Evolutionary conservation across 1,284 basidiomycete genomes (phyloP), one percentile per base, ranked within the genome.

Genomic region (Ceratobasidium sp.): DNA sequence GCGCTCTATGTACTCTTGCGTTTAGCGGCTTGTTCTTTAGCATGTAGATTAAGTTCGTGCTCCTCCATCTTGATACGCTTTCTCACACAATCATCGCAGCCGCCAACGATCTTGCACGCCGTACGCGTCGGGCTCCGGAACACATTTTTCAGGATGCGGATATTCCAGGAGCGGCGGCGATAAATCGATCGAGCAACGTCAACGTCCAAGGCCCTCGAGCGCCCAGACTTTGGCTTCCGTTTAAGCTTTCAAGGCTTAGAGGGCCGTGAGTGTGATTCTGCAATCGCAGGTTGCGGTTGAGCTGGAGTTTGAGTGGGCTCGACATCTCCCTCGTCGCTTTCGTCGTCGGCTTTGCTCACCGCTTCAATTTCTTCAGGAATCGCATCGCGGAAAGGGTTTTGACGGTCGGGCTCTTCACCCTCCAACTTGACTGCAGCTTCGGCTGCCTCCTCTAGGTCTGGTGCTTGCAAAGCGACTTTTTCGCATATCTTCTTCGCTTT

Each of bases 31-130:
- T n/a, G 64, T n/a, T 10, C n/a, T n/a, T 3, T 10, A 23, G 42
- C 42, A 15, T 50, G 42, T 1, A 10, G 2, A 33, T 66, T 42
- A 17, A 23, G 57, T 59, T 13, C 28, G 13, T 44, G 15, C n/a
- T 9, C 20, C 15, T 66, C 62, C 62, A 13, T 12, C 10, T 44
- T 15, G 6, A 28, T 26, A 26, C 10, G 2, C 26, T 66, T 66
- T 44, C 26, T 44, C 3, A 46, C 64, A 28, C 64, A 66, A 46
- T 50, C 23, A 10, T 66, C 64, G 42, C 64, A 66, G 40, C 64
- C 64, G 7, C 64, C 42, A 48, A 66, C 40, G 12, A 20, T 9
- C 7, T 26, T 17, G 48, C 64, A 66, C 4, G 40, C 17, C n/a
- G 5, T 26, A 23, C 48, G 64, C 23, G 42, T 7, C 17, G 5